A percentile compares a stretch with the other conserved stretches of the same genome.
phyloP scores from a whole-genome alignment of 768 basidiomycete genomes.

The Cystobasidium onofrii region DNA sequence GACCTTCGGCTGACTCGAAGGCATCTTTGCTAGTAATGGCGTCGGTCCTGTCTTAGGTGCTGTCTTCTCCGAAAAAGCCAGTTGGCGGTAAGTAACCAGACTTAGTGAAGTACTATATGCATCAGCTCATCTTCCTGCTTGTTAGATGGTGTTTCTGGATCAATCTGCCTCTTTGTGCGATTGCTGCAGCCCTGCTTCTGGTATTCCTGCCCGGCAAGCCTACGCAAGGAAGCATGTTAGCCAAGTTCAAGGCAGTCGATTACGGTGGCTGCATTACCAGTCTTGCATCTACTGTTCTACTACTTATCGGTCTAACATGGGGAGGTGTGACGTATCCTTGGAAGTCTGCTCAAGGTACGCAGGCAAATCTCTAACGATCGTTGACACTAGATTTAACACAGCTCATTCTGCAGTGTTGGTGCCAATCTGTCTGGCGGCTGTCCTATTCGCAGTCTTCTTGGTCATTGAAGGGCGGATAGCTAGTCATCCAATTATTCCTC shows the following conservation, averaged over 20 bases:
- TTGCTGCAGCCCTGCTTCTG: slow-evolving; percentile 35
- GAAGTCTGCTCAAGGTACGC: slow-evolving; percentile 25
- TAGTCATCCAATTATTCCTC: slow-evolving; percentile 61
- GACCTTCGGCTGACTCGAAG: background rate
- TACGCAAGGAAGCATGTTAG: slow-evolving; percentile 56
- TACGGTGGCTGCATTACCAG: slow-evolving; percentile 45
- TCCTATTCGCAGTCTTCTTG: slow-evolving; percentile 56
- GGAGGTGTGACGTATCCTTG: slow-evolving; percentile 34
- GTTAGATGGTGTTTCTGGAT: slow-evolving; percentile 34
- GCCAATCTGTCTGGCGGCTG: slow-evolving; percentile 54
- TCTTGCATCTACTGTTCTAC: slow-evolving; percentile 45
- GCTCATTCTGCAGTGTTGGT: slow-evolving; percentile 67
- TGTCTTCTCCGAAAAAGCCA: slow-evolving; percentile 42
- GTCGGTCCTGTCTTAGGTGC: slow-evolving; percentile 47
- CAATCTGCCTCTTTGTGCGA: slow-evolving; percentile 7
- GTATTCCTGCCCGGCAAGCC: slow-evolving; percentile 63
- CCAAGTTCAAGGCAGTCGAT: slow-evolving; percentile 55
- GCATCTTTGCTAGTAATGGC: slow-evolving; percentile 33
- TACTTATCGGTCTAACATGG: slow-evolving; percentile 41
- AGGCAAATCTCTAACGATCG: too few species aligned
- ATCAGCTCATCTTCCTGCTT: background rate
- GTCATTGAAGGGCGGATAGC: slow-evolving; percentile 67
- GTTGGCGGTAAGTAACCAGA: slow-evolving; percentile 34
- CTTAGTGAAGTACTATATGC: too few species aligned
- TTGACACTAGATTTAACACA: too few species aligned